phyloP scores from a whole-genome alignment of 2,329 filamentous ascomycete genomes.

The Neodidymelliopsis sp. region DNA sequence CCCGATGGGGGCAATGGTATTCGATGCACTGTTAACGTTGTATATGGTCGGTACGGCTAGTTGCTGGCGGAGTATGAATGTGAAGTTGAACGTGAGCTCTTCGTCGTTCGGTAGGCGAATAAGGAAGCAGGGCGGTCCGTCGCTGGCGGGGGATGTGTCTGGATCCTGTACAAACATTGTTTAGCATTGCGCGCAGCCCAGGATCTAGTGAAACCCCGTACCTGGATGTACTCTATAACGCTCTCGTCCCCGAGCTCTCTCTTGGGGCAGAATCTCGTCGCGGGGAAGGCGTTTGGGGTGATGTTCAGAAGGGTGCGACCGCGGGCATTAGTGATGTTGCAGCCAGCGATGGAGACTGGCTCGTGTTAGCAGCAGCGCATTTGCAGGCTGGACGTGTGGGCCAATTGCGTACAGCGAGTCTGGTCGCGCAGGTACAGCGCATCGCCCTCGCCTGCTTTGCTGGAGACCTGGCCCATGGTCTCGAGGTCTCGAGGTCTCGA shows the following conservation, averaged over 20 bases:
- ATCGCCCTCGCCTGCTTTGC: constrained; percentile 79
- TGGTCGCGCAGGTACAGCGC: constrained; percentile 89
- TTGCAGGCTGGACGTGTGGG: neutral
- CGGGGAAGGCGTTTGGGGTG: constrained; percentile 86
- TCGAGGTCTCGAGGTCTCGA: constrained; percentile 17
- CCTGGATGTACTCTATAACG: constrained; percentile 91
- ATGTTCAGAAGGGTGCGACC: constrained; percentile 80
- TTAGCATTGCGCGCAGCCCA: constrained; percentile 17
- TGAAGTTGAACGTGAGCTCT: constrained; percentile 91
- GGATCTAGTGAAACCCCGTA: constrained; percentile 50
- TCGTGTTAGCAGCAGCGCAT: constrained; percentile 28
- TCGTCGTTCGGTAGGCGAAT: constrained; percentile 89
- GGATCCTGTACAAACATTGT: constrained; percentile 69
- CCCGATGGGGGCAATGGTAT: constrained; percentile 53
- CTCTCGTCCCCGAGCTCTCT: constrained; percentile 76
- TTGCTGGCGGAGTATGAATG: constrained; percentile 75
- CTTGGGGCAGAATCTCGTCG: constrained; percentile 76
- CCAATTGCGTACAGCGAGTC: constrained; percentile 73
- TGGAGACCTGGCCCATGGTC: constrained; percentile 89
- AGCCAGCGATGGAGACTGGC: constrained; percentile 84
- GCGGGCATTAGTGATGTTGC: constrained; percentile 81
- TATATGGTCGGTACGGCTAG: constrained; percentile 52
- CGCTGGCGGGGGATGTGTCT: constrained; percentile 58
- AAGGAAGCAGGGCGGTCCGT: constrained; percentile 73
- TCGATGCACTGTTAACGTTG: constrained; percentile 55